Conservation (phyloP, 208 protist species). For the Naegleria gruberi region DNA sequence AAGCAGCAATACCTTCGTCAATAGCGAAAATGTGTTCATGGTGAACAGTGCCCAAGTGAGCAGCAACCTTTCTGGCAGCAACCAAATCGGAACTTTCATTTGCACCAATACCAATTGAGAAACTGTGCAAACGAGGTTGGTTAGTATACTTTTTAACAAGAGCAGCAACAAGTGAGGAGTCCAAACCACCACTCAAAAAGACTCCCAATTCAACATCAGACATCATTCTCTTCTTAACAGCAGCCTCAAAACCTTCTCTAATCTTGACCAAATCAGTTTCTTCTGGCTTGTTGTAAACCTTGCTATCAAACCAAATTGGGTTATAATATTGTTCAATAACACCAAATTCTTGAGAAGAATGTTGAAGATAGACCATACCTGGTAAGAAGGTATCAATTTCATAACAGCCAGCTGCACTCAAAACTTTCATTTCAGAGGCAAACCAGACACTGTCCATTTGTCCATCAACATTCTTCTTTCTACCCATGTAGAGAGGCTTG, state of each 20-base stretch:
- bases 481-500: not conserved
- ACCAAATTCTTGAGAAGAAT: not conserved
- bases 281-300: not conserved
- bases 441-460: not conserved
- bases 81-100: constrained; percentile 58
- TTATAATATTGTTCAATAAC: not conserved
- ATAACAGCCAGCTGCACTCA: not conserved
- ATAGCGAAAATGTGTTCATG: constrained; percentile 74
- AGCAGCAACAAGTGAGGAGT: constrained; percentile 57
- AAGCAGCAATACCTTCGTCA: constrained; percentile 70
- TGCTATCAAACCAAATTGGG: not conserved
- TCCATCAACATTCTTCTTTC: not conserved
- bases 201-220: constrained; percentile 70
- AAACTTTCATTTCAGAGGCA: constrained; percentile 20
- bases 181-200: constrained; percentile 65
- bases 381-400: not conserved
- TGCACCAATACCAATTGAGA: constrained; percentile 66
- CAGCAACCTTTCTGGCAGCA: constrained; percentile 60
- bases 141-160: constrained; percentile 46
- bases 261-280: constrained; percentile 16
- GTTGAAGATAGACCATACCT: not conserved
- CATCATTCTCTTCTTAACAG: constrained; percentile 46
- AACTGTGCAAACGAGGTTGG: constrained; percentile 56
- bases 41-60: constrained; percentile 65
- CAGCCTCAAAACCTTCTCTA: constrained; percentile 22